These are phyloP conservation scores for Setomelanomma holmii DNA, from an alignment of 2,329 filamentous ascomycete species.

Conservation along the genomic window DNA sequence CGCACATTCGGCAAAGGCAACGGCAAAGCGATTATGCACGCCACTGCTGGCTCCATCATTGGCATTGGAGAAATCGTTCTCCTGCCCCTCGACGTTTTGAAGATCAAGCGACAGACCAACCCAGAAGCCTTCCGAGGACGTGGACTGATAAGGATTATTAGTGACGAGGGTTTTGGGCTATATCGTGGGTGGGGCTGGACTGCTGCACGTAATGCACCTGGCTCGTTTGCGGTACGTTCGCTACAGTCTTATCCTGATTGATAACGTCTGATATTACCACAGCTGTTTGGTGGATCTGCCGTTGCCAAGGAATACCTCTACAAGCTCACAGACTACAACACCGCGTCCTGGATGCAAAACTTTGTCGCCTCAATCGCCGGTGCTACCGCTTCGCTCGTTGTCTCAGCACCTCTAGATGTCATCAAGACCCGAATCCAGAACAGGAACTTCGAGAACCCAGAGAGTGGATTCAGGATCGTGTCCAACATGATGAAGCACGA, in stretches of 20 bases:
- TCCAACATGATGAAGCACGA: constrained; percentile 93
- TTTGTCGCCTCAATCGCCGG: constrained; percentile 95
- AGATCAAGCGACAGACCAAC: constrained; percentile 99
- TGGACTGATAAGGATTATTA: constrained; percentile 86
- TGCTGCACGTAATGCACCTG: constrained; percentile 93
- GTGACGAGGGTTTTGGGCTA: constrained; percentile 92
- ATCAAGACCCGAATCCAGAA: constrained; percentile 98
- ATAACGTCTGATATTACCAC: constrained; percentile 25
- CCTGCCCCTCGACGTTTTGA: constrained; percentile 92
- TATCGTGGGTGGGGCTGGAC: constrained; percentile 99
- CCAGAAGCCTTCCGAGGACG: constrained; percentile 96
- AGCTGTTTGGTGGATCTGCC: constrained; percentile 96
- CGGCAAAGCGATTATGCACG: constrained; percentile 98
- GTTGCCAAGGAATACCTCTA: constrained; percentile 98
- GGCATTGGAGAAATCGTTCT: constrained; percentile 97
- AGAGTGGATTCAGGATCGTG: constrained; percentile 90
- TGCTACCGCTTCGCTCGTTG: constrained; percentile 91
- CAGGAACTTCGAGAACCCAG: constrained; percentile 97
- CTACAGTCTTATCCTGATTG: neutral
- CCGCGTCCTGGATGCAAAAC: constrained; percentile 92
- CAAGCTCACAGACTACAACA: constrained; percentile 91
- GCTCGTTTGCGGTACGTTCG: constrained; percentile 85
- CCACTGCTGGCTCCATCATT: constrained; percentile 91
- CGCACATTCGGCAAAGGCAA: constrained; percentile 92
- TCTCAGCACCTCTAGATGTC: constrained; percentile 98